Conservation (phyloP, 2,329 filamentous ascomycete genomes). For the Stemphylium lycopersici region DNA sequence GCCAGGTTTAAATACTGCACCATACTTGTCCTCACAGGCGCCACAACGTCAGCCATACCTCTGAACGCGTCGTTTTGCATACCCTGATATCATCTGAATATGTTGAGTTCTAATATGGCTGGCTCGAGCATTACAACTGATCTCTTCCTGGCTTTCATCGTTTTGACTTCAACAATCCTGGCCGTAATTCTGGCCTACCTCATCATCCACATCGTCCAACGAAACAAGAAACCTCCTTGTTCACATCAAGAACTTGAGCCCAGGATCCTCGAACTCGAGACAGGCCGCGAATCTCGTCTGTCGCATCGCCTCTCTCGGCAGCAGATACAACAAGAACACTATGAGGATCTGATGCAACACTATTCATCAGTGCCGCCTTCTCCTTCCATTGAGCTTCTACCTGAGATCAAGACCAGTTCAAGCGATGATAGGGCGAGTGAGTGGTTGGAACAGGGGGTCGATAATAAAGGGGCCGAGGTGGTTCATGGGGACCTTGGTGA, state of each 20-base stretch:
- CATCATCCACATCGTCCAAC: constrained; percentile 13
- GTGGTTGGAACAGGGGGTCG: constrained; percentile 24
- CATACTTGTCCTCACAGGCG: constrained; percentile 12
- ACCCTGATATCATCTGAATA: not conserved
- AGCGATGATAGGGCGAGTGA: constrained; percentile 21
- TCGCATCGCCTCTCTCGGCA: constrained; percentile 10
- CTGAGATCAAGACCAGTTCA: constrained; percentile 16
- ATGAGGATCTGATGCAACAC: constrained; percentile 11
- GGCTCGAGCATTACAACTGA: not conserved
- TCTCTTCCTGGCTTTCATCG: constrained; percentile 23
- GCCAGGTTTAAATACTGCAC: constrained; percentile 12
- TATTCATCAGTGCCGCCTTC: constrained; percentile 9
- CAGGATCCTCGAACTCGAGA: constrained; percentile 4
- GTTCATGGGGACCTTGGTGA: constrained; percentile 10
- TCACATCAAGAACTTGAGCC: not conserved
- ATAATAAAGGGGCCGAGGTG: not conserved
- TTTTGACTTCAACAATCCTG: constrained; percentile 20
- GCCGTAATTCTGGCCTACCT: constrained; percentile 25
- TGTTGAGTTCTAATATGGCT: not conserved
- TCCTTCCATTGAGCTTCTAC: constrained; percentile 17
- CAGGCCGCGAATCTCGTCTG: constrained; percentile 2
- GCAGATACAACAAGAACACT: constrained; percentile 10
- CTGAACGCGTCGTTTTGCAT: constrained; percentile 1
- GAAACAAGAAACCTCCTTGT: not conserved
- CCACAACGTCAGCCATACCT: constrained; percentile 4